A percentile compares a stretch with the other conserved stretches of the same genome.
phyloP scores from a whole-genome alignment of 2,329 filamentous ascomycete species.

The Sclerotinia nivalis region DNA sequence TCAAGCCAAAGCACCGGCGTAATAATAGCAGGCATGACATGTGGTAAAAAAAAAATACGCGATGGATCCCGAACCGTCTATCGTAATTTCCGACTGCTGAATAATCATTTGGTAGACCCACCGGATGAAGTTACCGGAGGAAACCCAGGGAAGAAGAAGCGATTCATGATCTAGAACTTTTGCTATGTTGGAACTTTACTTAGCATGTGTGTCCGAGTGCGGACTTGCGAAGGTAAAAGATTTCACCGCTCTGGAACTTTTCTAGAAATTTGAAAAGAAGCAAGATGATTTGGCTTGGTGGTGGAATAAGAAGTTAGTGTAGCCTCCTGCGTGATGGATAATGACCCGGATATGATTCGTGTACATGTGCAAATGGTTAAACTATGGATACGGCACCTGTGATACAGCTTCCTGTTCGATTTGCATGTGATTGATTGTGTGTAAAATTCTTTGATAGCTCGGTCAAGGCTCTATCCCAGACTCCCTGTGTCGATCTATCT shows the following conservation, averaged over 20 bases:
- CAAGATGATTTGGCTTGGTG: too few species aligned
- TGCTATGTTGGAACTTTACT: neutral
- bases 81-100: conserved; percentile 1
- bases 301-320: too few species aligned
- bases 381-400: neutral
- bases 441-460: neutral
- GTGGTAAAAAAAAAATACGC: neutral
- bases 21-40: neutral
- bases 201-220: too few species aligned
- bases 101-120: neutral
- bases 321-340: neutral
- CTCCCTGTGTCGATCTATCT: neutral
- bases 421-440: neutral
- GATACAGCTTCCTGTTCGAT: neutral
- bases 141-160: neutral
- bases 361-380: neutral
- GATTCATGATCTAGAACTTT: conserved; percentile 14
- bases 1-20: conserved; percentile 4
- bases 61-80: neutral
- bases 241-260: neutral
- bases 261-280: too few species aligned
- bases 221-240: neutral
- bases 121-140: neutral
- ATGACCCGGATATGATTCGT: neutral
- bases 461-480: neutral